These are phyloP conservation scores for Rubia peregrina DNA, from an alignment of 305 asterid species.

Conservation along the genomic window DNA sequence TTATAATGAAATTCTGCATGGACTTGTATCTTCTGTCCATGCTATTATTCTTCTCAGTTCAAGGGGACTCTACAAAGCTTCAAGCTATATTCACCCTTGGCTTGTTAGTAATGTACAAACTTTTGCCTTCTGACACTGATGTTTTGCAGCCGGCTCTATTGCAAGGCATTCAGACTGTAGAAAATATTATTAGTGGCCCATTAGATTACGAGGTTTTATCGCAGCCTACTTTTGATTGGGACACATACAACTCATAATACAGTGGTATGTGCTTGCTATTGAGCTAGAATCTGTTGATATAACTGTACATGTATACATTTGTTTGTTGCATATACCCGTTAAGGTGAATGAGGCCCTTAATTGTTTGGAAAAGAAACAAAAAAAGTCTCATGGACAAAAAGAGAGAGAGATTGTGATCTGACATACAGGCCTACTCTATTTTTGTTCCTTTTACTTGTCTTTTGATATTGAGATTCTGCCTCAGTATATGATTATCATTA, in stretches of 20 bases:
- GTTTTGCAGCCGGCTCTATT: constrained; percentile 54
- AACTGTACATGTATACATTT: constrained; percentile 15
- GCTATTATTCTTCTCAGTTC: constrained; percentile 79
- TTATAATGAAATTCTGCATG: constrained; percentile 71
- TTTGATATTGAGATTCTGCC: neutral
- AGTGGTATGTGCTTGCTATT: constrained; percentile 1
- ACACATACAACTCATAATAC: constrained; percentile 43
- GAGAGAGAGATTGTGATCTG: neutral
- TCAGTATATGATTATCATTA: neutral
- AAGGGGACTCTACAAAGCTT: constrained; percentile 84
- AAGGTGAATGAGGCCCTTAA: neutral
- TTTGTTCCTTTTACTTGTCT: no score
- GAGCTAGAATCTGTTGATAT: neutral
- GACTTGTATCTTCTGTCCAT: constrained; percentile 72
- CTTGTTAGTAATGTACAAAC: constrained; percentile 65
- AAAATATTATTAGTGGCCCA: constrained; percentile 53
- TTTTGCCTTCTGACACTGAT: constrained; percentile 62
- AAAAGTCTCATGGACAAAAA: neutral
- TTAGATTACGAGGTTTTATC: constrained; percentile 90
- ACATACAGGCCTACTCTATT: neutral
- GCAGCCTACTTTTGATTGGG: constrained; percentile 95
- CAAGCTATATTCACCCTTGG: constrained; percentile 93
- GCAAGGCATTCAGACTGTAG: constrained; percentile 76
- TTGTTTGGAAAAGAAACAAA: neutral
- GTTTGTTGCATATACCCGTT: neutral